Conservation (phyloP, 2,329 filamentous ascomycete genomes). For the Cyclaneusma minus region DNA sequence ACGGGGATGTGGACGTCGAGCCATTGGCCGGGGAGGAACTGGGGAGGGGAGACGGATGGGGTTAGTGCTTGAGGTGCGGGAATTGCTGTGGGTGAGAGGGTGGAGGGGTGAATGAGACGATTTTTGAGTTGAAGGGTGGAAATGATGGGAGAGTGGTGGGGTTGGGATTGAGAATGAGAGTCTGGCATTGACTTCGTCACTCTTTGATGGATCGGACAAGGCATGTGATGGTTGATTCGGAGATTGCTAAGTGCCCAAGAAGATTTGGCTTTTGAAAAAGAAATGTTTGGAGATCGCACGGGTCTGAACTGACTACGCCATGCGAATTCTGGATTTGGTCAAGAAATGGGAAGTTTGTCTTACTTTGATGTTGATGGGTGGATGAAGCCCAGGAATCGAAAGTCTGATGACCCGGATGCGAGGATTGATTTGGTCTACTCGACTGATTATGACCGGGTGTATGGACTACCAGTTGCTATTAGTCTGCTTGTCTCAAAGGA, state of each 20-base stretch:
- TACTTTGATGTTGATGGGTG: conserved; percentile 31
- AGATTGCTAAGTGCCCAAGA: too few relatives aligned
- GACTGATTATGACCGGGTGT: conserved; percentile 42
- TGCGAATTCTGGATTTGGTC: too few relatives aligned
- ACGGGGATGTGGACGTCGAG: conserved; percentile 70
- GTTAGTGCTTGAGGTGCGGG: conserved; percentile 14
- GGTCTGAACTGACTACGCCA: too few relatives aligned
- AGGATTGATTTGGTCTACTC: conserved; percentile 49
- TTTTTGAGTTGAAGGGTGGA: conserved; percentile 1
- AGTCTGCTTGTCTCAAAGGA: conserved; percentile 1
- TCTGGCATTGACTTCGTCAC: too few relatives aligned
- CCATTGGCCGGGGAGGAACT: conserved; percentile 80
- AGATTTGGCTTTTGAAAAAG: too few relatives aligned
- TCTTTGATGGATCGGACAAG: too few relatives aligned
- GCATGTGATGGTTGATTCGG: too few relatives aligned
- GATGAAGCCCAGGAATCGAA: conserved; percentile 30
- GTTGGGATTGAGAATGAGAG: conserved; percentile 2
- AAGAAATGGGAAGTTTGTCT: too few relatives aligned
- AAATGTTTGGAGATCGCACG: too few relatives aligned
- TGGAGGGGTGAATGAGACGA: conserved; percentile 1
- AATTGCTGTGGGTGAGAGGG: conserved; percentile 4
- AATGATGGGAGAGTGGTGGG: conserved; percentile 2
- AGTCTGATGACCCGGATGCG: conserved; percentile 55
- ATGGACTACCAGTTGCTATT: conserved; percentile 26
- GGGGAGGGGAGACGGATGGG: conserved; percentile 17